These are phyloP conservation scores for Gryganskiella cystojenkinii DNA, from an alignment of 192 early-diverging fungal species.

Conservation along the genomic window DNA sequence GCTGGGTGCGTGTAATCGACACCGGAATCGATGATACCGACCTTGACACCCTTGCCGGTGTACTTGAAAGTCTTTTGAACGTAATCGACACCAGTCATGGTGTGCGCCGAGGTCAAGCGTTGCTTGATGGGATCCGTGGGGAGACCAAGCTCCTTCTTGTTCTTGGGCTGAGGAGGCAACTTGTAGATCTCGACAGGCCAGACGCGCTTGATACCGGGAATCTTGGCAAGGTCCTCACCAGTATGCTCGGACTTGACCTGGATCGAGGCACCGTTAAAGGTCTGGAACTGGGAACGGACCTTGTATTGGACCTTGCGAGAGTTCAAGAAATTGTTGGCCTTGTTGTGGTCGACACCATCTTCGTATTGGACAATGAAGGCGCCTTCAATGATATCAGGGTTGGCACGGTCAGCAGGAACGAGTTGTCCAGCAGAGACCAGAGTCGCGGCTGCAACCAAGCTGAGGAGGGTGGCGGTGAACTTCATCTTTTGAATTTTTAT, in stretches of 20 bases:
- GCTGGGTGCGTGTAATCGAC: constrained; percentile 75
- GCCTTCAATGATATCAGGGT: not conserved
- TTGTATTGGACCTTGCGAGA: constrained; percentile 16
- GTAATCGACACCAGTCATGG: constrained; percentile 60
- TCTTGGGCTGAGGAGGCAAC: constrained; percentile 4
- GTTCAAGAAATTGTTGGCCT: constrained; percentile 14
- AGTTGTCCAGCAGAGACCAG: constrained; percentile 5
- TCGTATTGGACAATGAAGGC: constrained; percentile 11
- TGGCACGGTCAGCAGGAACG: not conserved
- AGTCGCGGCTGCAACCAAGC: constrained; percentile 3
- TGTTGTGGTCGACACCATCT: not conserved
- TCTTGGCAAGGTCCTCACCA: constrained; percentile 33
- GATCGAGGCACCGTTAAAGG: constrained; percentile 59
- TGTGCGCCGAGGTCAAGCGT: constrained; percentile 46
- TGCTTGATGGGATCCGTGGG: constrained; percentile 9
- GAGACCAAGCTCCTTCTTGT: constrained; percentile 2
- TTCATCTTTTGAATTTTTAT: too few species aligned
- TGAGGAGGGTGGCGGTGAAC: too few species aligned
- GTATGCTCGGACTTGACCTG: constrained; percentile 38
- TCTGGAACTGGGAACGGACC: constrained; percentile 49
- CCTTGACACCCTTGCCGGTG: constrained; percentile 69
- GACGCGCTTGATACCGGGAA: constrained; percentile 49
- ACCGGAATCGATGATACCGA: constrained; percentile 77
- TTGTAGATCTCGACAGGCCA: constrained; percentile 61
- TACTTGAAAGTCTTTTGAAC: constrained; percentile 60